These are phyloP conservation scores for Ceratobasidium sp. DNA, from an alignment of 1,284 basidiomycete species.

Conservation along the genomic window DNA sequence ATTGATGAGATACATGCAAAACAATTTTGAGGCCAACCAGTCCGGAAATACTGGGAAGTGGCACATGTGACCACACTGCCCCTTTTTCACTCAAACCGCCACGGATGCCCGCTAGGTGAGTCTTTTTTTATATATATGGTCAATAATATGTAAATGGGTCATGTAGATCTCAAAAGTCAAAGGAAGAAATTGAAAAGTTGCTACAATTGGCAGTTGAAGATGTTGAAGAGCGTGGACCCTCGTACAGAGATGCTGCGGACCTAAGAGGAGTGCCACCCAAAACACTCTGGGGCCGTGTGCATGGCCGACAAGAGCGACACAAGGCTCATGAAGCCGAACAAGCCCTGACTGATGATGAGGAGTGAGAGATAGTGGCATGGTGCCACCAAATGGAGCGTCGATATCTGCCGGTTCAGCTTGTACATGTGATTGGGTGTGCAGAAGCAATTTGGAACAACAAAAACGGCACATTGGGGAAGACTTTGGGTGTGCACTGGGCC, in stretches of 20 bases:
- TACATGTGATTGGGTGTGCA: constrained; percentile 9
- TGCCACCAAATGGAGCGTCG: constrained; percentile 4
- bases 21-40: too few species aligned
- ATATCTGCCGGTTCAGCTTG: constrained; percentile 10
- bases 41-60: too few species aligned
- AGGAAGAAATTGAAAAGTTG: too few species aligned
- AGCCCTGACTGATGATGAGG: neutral
- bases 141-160: too few species aligned
- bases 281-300: neutral
- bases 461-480: neutral
- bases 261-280: neutral
- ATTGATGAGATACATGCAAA: too few species aligned
- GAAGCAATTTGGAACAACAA: constrained; percentile 37
- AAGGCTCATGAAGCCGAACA: neutral
- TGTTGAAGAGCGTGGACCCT: too few species aligned
- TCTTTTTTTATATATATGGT: too few species aligned
- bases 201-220: too few species aligned
- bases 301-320: constrained; percentile 8
- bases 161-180: too few species aligned
- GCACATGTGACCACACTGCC: too few species aligned
- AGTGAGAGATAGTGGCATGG: constrained; percentile 6
- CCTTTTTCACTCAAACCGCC: too few species aligned
- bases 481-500: constrained; percentile 3
- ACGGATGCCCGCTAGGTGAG: too few species aligned
- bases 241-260: neutral